Evolutionary conservation across 768 basidiomycete species (phyloP).

Genomic region (Glaciozyma antarctica): DNA sequence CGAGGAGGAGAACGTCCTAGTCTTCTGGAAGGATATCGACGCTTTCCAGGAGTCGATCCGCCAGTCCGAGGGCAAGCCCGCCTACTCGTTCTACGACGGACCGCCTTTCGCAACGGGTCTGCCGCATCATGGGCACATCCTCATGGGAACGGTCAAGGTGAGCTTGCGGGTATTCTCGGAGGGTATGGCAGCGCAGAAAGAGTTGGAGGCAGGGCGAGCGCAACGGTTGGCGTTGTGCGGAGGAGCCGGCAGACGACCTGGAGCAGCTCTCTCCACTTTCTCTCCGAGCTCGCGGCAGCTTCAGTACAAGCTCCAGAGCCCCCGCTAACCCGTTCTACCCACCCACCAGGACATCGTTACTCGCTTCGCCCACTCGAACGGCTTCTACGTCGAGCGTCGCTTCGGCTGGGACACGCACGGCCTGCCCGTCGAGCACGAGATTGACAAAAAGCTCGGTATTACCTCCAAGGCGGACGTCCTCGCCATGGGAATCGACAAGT

Average conservation of each 20-base stretch:
- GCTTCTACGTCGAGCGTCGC: constrained; percentile 80
- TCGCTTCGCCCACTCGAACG: constrained; percentile 84
- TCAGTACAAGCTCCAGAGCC: constrained; percentile 8
- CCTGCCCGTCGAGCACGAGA: constrained; percentile 96
- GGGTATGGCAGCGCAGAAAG: not conserved
- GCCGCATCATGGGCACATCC: constrained; percentile 20
- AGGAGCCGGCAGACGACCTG: not conserved
- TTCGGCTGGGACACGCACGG: constrained; percentile 99
- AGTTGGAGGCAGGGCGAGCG: constrained; percentile 6
- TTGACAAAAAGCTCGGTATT: constrained; percentile 91
- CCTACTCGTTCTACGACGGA: constrained; percentile 83
- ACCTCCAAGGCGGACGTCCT: constrained; percentile 88
- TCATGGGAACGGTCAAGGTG: constrained; percentile 76
- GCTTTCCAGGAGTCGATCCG: constrained; percentile 91
- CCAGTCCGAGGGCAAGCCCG: constrained; percentile 79
- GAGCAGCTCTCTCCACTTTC: not conserved
- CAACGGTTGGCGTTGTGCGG: constrained; percentile 3
- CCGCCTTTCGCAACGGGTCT: constrained; percentile 80
- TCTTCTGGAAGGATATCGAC: constrained; percentile 92
- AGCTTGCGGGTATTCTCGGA: constrained; percentile 21
- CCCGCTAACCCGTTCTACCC: not conserved
- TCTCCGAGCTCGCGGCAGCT: not conserved
- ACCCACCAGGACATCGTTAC: constrained; percentile 84
- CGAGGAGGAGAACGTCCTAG: constrained; percentile 67
- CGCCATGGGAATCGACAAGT: constrained; percentile 89